Percentiles rank a stretch among this genome's conserved stretches.
These are phyloP conservation scores for Suillus brevipes DNA, from an alignment of 768 basidiomycete genomes.

Conservation along the genomic window DNA sequence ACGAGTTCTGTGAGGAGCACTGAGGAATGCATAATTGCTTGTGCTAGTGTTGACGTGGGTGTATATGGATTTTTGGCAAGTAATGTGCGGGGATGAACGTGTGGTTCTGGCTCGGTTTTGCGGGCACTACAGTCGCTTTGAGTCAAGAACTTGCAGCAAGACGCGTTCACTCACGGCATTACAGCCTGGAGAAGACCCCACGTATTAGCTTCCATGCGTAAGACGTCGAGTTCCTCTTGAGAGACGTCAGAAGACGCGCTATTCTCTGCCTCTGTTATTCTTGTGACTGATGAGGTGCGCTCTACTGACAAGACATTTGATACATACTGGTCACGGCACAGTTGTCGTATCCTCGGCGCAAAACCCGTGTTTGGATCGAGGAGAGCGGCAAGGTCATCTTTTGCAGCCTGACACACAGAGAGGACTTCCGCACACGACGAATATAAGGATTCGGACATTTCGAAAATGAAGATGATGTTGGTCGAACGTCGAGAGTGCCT, in stretches of 20 bases:
- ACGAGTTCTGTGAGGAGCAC: constrained; percentile 73
- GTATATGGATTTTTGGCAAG: constrained; percentile 79
- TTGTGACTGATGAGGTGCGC: constrained; percentile 22
- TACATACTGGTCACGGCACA: constrained; percentile 60
- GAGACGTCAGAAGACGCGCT: constrained; percentile 35
- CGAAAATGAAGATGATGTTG: neutral
- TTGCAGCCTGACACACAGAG: constrained; percentile 53
- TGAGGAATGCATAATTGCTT: constrained; percentile 67
- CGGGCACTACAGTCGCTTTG: constrained; percentile 49
- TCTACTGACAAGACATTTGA: neutral
- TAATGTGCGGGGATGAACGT: constrained; percentile 53
- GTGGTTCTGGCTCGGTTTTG: constrained; percentile 54
- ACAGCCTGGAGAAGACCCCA: constrained; percentile 81
- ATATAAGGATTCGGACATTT: constrained; percentile 47
- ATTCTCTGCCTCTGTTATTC: constrained; percentile 55
- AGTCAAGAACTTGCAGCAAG: neutral
- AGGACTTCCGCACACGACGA: constrained; percentile 70
- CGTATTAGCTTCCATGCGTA: constrained; percentile 76
- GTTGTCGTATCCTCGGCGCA: constrained; percentile 58
- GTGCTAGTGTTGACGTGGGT: constrained; percentile 72
- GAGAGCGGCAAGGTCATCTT: constrained; percentile 57
- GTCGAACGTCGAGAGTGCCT: neutral
- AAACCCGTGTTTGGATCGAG: constrained; percentile 69
- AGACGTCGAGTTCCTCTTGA: constrained; percentile 56
- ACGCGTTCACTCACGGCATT: constrained; percentile 56